Conservation (phyloP, 495 filamentous ascomycete species). For the Xylaria intraflava region DNA sequence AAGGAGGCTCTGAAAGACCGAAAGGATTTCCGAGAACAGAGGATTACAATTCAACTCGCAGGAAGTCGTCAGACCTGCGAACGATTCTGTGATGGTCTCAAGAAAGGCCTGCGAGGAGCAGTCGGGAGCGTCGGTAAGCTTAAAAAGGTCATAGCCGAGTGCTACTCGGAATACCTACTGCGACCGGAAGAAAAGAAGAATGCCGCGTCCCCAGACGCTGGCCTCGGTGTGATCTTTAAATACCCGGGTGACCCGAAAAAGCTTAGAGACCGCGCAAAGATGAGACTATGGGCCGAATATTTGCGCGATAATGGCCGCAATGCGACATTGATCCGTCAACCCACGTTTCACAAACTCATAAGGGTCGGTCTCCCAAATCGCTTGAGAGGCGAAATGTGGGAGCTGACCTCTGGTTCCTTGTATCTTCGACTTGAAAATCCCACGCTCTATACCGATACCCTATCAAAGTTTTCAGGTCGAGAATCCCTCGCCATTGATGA, state of each 20-base stretch:
- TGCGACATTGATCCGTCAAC: slow-evolving; percentile 83
- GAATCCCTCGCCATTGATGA: slow-evolving; percentile 94
- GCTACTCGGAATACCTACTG: slow-evolving; percentile 91
- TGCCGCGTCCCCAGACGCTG: slow-evolving; percentile 71
- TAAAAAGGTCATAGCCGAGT: slow-evolving; percentile 67
- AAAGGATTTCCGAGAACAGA: slow-evolving; percentile 57
- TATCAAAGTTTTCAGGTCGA: slow-evolving; percentile 71
- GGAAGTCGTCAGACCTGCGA: slow-evolving; percentile 86
- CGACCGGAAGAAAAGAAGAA: slow-evolving; percentile 52
- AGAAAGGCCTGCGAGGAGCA: slow-evolving; percentile 74
- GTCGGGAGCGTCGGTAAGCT: slow-evolving; percentile 82
- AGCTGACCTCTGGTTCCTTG: slow-evolving; percentile 83
- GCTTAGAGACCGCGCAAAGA: slow-evolving; percentile 90
- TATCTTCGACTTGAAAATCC: slow-evolving; percentile 83
- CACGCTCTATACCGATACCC: slow-evolving; percentile 72
- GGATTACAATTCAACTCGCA: slow-evolving; percentile 82
- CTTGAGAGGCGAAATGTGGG: slow-evolving; percentile 91
- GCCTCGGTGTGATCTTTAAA: slow-evolving; percentile 84
- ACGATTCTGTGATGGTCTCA: slow-evolving; percentile 90
- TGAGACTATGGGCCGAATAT: slow-evolving; percentile 95
- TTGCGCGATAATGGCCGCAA: slow-evolving; percentile 93
- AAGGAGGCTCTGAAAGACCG: slow-evolving; percentile 42
- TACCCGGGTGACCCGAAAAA: slow-evolving; percentile 97
- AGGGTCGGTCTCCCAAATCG: slow-evolving; percentile 92
- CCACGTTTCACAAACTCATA: slow-evolving; percentile 95